Evolutionary conservation across 768 basidiomycete genomes (phyloP).

Genomic region (Amanita rubescens): DNA sequence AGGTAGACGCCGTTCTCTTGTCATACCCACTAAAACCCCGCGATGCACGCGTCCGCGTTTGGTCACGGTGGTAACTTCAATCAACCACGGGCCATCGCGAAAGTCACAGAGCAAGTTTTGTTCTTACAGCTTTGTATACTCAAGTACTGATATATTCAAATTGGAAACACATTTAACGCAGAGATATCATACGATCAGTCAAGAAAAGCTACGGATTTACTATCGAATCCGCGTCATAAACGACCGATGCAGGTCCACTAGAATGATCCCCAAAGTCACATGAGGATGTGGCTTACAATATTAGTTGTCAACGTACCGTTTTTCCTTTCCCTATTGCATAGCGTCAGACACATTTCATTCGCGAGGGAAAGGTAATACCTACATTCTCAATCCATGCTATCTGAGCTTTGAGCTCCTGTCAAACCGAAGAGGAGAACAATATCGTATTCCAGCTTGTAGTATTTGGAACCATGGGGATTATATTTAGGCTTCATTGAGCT

Average conservation of each 20-base stretch:
- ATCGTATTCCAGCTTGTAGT: slow-evolving; percentile 24
- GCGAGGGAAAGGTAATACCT: neutral
- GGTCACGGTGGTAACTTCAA: no score
- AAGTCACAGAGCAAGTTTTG: no score
- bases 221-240: neutral
- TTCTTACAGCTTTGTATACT: no score
- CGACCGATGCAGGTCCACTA: slow-evolving; percentile 4
- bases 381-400: slow-evolving; percentile 37
- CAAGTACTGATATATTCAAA: no score
- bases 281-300: no score
- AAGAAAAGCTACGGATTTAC: neutral
- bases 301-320: slow-evolving; percentile 9
- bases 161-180: no score
- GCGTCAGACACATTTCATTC: neutral
- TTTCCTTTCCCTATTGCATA: slow-evolving; percentile 14
- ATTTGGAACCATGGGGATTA: slow-evolving; percentile 6
- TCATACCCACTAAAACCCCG: no score
- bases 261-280: no score
- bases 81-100: no score
- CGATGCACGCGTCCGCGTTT: no score
- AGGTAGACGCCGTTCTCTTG: no score
- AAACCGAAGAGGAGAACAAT: slow-evolving; percentile 36
- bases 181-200: no score
- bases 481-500: neutral
- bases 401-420: slow-evolving; percentile 37